Conservation (phyloP, 768 basidiomycete species). For the Leccinum subgranulosum region DNA sequence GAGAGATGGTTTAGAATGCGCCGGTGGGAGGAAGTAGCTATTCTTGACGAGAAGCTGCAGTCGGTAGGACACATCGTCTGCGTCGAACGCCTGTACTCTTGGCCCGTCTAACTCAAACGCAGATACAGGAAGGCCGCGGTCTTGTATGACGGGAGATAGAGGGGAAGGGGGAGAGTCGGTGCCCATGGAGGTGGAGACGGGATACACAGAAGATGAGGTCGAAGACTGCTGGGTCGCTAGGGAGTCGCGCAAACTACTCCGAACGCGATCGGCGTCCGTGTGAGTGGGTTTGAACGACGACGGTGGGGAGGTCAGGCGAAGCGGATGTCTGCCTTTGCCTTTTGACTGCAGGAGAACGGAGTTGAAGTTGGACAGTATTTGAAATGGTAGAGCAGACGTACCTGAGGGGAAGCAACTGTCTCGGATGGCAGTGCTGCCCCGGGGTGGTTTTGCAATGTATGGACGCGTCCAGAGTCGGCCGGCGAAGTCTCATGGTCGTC, state of each 20-base stretch:
- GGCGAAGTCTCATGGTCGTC: slow-evolving; percentile 12
- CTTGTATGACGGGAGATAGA: slow-evolving; percentile 48
- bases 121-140: slow-evolving; percentile 41
- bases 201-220: slow-evolving; percentile 76
- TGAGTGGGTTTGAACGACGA: slow-evolving; percentile 31
- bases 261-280: slow-evolving; percentile 34
- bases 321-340: slow-evolving; percentile 33
- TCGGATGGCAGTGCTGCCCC: slow-evolving; percentile 13
- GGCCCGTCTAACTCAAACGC: slow-evolving; percentile 48
- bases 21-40: slow-evolving; percentile 85
- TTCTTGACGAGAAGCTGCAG: slow-evolving; percentile 82
- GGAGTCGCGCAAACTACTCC: slow-evolving; percentile 57
- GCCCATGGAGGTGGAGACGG: slow-evolving; percentile 64
- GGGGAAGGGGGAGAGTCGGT: slow-evolving; percentile 67
- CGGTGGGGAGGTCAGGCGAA: slow-evolving; percentile 35
- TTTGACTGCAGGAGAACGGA: slow-evolving; percentile 26
- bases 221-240: slow-evolving; percentile 60
- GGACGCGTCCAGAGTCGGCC: background rate
- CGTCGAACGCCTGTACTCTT: slow-evolving; percentile 50
- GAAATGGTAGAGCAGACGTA: slow-evolving; percentile 17
- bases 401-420: slow-evolving; percentile 12
- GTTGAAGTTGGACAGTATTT: slow-evolving; percentile 18
- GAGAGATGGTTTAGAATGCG: slow-evolving; percentile 76
- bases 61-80: slow-evolving; percentile 83
- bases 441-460: slow-evolving; percentile 8